Evolutionary conservation across 495 filamentous ascomycete genomes (phyloP).

Genomic region (Aspergillus cavernicola): DNA sequence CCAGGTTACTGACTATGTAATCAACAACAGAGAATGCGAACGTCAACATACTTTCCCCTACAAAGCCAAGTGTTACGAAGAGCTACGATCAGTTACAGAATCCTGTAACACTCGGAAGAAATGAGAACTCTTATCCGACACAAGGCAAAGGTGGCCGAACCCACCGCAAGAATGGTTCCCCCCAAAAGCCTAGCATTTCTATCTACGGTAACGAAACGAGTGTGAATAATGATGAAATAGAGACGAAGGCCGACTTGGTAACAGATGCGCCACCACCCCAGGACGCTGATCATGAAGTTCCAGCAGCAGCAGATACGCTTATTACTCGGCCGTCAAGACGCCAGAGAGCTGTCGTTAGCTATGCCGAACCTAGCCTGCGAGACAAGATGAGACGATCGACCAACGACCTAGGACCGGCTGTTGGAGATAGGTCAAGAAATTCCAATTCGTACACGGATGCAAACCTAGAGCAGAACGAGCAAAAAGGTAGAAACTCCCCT

Average conservation of each 20-base stretch:
- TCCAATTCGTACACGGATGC: constrained; percentile 30
- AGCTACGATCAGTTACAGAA: neutral
- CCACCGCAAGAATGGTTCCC: neutral
- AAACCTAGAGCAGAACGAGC: constrained; percentile 14
- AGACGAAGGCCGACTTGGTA: neutral
- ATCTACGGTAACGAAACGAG: neutral
- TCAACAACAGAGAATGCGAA: constrained; percentile 51
- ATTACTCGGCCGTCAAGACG: constrained; percentile 60
- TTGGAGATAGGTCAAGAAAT: constrained; percentile 42
- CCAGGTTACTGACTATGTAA: constrained; percentile 19
- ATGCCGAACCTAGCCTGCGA: constrained; percentile 79
- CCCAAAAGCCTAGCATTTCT: neutral
- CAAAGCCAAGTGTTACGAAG: constrained; percentile 18
- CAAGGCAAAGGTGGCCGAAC: neutral
- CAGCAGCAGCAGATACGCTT: constrained; percentile 8
- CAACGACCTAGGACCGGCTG: constrained; percentile 69
- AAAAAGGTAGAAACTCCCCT: neutral
- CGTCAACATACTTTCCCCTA: constrained; percentile 32
- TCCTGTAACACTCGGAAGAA: neutral
- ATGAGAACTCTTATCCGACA: neutral
- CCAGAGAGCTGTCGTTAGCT: constrained; percentile 66
- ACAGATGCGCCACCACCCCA: neutral
- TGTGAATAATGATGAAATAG: neutral
- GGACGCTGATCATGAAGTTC: neutral
- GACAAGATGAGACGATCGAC: constrained; percentile 85